These are phyloP conservation scores for Populus hybrid DNA, from an alignment of 441 rosid species.

Conservation along the genomic window DNA sequence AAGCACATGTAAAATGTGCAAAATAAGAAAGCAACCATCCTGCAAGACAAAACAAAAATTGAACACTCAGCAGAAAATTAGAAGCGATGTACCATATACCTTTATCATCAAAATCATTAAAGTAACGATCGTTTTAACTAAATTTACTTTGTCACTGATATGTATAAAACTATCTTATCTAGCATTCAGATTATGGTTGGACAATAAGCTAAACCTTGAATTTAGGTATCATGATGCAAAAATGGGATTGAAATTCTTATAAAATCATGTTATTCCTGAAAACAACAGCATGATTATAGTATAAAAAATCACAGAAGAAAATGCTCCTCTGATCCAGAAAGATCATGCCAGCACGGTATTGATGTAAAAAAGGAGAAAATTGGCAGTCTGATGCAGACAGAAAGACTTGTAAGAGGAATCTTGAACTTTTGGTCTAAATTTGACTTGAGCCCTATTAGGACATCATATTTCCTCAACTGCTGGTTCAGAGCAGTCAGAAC, in stretches of 20 bases:
- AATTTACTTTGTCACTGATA: background rate
- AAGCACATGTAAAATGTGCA: slow-evolving; percentile 42
- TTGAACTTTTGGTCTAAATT: background rate
- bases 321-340: background rate
- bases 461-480: background rate
- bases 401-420: background rate
- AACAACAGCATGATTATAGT: background rate
- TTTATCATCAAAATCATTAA: background rate
- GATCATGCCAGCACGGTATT: background rate
- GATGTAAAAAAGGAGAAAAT: background rate
- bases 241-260: background rate
- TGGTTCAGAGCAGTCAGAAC: background rate
- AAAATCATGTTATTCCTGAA: background rate
- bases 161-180: background rate
- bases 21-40: slow-evolving; percentile 39
- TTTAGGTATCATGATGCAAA: background rate
- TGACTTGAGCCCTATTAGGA: background rate
- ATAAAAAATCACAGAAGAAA: no score
- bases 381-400: background rate
- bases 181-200: background rate
- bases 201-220: background rate
- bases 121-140: background rate
- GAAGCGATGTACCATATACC: background rate
- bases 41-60: slow-evolving; percentile 27
- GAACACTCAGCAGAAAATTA: background rate